These are phyloP conservation scores for Rhododendron ferrugineum DNA, from an alignment of 148 eudicot genomes.

Conservation along the genomic window DNA sequence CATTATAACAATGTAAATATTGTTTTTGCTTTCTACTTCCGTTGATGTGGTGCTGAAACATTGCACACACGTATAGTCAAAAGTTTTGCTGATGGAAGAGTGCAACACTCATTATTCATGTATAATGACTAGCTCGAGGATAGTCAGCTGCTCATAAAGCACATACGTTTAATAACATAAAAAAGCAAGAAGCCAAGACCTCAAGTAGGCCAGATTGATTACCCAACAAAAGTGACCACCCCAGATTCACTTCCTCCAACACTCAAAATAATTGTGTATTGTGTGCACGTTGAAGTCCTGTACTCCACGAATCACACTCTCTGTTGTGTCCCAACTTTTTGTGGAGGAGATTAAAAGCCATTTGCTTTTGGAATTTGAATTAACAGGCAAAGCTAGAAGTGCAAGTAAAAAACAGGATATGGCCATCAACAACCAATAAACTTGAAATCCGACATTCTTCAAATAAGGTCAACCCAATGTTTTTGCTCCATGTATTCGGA, in stretches of 20 bases:
- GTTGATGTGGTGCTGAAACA: neutral
- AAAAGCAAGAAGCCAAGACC: conserved; percentile 1
- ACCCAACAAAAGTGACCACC: neutral
- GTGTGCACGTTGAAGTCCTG: neutral
- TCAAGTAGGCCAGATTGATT: neutral
- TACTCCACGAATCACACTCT: neutral
- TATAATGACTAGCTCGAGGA: neutral
- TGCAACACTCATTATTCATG: neutral
- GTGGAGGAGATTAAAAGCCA: neutral
- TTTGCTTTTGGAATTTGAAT: neutral
- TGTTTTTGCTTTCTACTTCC: neutral
- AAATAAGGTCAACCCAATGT: neutral
- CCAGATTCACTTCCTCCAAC: neutral
- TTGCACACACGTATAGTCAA: neutral
- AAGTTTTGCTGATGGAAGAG: neutral
- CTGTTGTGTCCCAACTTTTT: neutral
- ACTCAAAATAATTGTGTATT: neutral
- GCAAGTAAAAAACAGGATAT: neutral
- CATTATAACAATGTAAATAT: neutral
- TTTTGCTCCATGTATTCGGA: neutral
- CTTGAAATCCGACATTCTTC: neutral
- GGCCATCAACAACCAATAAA: neutral
- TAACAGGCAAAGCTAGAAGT: neutral
- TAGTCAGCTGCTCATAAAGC: neutral
- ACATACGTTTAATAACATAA: neutral